Percentiles rank a stretch among this genome's conserved stretches.
Evolutionary conservation across 768 basidiomycete genomes (phyloP).

Genomic region (Hemileccinum impolitum): DNA sequence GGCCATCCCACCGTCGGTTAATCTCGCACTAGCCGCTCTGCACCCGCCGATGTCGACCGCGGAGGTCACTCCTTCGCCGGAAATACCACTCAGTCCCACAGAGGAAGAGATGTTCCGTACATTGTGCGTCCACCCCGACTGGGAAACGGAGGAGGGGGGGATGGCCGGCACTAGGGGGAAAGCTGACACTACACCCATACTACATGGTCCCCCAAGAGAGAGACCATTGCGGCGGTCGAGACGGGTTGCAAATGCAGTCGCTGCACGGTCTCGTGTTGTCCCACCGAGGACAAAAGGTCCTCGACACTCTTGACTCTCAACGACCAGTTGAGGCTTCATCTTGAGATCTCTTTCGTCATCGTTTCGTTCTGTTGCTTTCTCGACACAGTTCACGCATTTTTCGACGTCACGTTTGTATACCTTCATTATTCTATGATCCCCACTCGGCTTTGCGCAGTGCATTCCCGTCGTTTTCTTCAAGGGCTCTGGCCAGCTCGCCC

Average conservation of each 20-base stretch:
- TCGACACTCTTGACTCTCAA: conserved; percentile 24
- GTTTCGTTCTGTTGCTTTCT: conserved; percentile 11
- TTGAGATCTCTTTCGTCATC: conserved; percentile 2
- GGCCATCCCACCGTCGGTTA: conserved; percentile 26
- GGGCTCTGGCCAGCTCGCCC: conserved; percentile 1
- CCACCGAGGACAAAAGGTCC: conserved; percentile 28
- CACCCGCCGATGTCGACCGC: conserved; percentile 17
- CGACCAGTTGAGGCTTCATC: background rate
- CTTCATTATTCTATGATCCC: conserved; percentile 26
- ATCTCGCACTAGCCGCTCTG: conserved; percentile 29
- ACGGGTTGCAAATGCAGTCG: conserved; percentile 59
- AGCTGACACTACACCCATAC: conserved; percentile 1
- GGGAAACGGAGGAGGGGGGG: conserved; percentile 38
- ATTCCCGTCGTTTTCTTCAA: conserved; percentile 3
- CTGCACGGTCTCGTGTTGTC: conserved; percentile 45
- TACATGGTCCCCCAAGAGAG: conserved; percentile 5
- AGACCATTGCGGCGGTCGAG: conserved; percentile 47
- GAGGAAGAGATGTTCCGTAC: conserved; percentile 71
- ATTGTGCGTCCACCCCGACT: conserved; percentile 58
- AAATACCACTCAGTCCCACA: conserved; percentile 58
- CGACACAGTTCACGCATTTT: conserved; percentile 16
- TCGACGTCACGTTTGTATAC: conserved; percentile 21
- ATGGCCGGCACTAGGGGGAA: conserved; percentile 11
- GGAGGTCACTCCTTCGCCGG: conserved; percentile 9
- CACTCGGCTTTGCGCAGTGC: conserved; percentile 18